Evolutionary conservation across 306 rosid species (phyloP), one percentile per base, ranked within the genome.

Genomic region (Clitoria ternatea): DNA sequence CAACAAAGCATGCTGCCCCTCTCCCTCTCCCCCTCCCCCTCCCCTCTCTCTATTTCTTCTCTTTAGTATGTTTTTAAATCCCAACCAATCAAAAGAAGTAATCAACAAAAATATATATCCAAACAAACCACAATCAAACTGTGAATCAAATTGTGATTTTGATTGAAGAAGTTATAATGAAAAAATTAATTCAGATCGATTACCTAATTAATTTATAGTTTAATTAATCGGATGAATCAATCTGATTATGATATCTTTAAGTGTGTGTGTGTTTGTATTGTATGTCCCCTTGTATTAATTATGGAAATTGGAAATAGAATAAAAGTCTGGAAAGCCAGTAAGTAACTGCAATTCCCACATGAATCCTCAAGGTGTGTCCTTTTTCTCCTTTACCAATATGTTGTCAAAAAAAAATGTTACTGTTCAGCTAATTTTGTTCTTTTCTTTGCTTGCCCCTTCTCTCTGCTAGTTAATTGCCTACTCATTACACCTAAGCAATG

Each of bases 261-360:
- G 61, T n/a, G 23, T 76, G 42, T 66, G 61, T 54, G 48, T 36
- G 68, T 27, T 49, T 37, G 36, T 53, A n/a, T n/a, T n/a, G 54
- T 39, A 60, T 75, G 59, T 42, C 14, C 68, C 73, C 57, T 55
- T 47, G 45, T 27, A 76, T 50, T 56, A 70, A 82, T 83, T 81
- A 80, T 77, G 79, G 69, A 78, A 74, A 77, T 42, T 77, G 79
- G 69, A 78, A 74, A 77, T 42, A 81, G 77, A 84, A 79, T 69
- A 73, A 72, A 81, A 70, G 82, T 40, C 77, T 7, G 57, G 82
- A 76, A 77, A 79, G 85, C 86, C 86, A 83, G 81, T 77, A 44
- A 82, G 83, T 55, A 52, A 71, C 82, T 83, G 83, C 83, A 74
- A 80, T 81, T 45, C 80, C 84, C 96, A 85, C 96, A 86, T 90